Evolutionary conservation across 148 eudicot species (phyloP).

Genomic region (Gaultheria prostrata): DNA sequence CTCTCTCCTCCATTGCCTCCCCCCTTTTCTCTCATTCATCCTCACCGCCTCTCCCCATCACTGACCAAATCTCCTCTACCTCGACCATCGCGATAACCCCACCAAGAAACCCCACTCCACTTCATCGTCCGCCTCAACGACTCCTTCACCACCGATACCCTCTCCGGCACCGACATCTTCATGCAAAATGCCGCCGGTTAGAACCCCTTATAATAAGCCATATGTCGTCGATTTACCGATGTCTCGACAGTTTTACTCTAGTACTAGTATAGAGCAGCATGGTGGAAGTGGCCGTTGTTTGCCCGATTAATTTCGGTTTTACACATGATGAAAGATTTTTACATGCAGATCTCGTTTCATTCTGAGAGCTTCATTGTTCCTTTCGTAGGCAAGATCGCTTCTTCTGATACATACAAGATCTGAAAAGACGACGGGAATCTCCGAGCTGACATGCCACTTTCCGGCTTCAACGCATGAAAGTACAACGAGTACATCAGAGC

Average conservation of each 20-base stretch:
- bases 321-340: slow-evolving; percentile 75
- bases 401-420: slow-evolving; percentile 86
- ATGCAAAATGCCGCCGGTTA: slow-evolving; percentile 80
- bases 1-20: too few relatives aligned
- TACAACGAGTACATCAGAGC: slow-evolving; percentile 92
- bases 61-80: slow-evolving; percentile 52
- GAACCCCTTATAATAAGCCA: slow-evolving; percentile 81
- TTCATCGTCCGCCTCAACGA: slow-evolving; percentile 75
- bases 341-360: slow-evolving; percentile 83
- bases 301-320: slow-evolving; percentile 69
- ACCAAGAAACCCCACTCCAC: slow-evolving; percentile 72
- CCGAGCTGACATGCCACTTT: slow-evolving; percentile 86
- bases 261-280: slow-evolving; percentile 68
- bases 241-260: slow-evolving; percentile 48
- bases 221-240: slow-evolving; percentile 52
- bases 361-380: slow-evolving; percentile 94
- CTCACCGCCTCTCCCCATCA: too few relatives aligned
- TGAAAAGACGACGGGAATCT: slow-evolving; percentile 93
- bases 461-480: slow-evolving; percentile 92
- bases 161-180: slow-evolving; percentile 64
- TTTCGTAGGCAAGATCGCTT: slow-evolving; percentile 86
- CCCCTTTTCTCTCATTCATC: too few relatives aligned
- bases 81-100: slow-evolving; percentile 82
- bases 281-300: slow-evolving; percentile 86
- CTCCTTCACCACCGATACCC: slow-evolving; percentile 36